These are phyloP conservation scores for Claviceps sp. DNA, from an alignment of 2,329 filamentous ascomycete species.

Conservation along the genomic window DNA sequence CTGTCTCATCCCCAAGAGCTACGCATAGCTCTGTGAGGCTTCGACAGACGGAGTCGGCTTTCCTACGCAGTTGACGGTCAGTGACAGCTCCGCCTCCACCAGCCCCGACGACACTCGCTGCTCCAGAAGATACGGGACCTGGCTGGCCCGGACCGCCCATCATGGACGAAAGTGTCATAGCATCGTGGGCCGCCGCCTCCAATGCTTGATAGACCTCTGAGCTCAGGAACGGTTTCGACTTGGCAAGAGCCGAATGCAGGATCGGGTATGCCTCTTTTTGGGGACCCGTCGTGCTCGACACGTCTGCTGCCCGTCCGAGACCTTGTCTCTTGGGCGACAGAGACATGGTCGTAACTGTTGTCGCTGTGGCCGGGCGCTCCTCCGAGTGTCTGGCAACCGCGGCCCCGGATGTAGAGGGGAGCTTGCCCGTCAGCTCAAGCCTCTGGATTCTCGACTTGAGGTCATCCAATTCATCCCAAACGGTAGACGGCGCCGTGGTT, in stretches of 20 bases:
- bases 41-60: conserved; percentile 84
- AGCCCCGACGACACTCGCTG: conserved; percentile 46
- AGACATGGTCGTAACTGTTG: conserved; percentile 79
- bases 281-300: conserved; percentile 26
- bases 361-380: conserved; percentile 80
- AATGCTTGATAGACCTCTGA: conserved; percentile 64
- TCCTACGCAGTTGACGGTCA: conserved; percentile 76
- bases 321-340: conserved; percentile 65
- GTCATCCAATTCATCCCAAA: conserved; percentile 96
- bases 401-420: conserved; percentile 69
- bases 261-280: conserved; percentile 57
- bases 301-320: conserved; percentile 16
- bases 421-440: conserved; percentile 77
- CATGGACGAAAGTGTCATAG: conserved; percentile 63
- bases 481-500: conserved; percentile 77
- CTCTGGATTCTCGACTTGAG: conserved; percentile 85
- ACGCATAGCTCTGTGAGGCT: conserved; percentile 87
- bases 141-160: conserved; percentile 60
- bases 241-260: conserved; percentile 66
- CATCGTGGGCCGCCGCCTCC: conserved; percentile 71
- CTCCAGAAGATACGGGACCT: conserved; percentile 49
- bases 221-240: conserved; percentile 57
- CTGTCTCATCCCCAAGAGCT: conserved; percentile 48
- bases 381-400: conserved; percentile 61
- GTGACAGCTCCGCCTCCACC: conserved; percentile 35